phyloP scores from a whole-genome alignment of 2,329 filamentous ascomycete genomes.

The Diaporthe eres region DNA sequence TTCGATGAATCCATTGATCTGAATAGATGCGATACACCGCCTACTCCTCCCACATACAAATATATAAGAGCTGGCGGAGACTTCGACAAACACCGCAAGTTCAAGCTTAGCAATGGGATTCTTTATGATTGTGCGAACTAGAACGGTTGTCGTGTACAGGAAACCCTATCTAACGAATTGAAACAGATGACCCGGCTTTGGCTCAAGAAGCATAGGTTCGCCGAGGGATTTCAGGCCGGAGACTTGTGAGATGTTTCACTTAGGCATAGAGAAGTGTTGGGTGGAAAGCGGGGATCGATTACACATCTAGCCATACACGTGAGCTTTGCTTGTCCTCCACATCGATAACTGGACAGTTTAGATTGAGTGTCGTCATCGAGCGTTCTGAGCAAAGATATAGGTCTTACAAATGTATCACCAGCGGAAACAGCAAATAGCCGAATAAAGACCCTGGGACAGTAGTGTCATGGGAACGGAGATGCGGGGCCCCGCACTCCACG shows the following conservation, averaged over 20 bases:
- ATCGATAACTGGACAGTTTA: not conserved
- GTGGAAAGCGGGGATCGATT: not conserved
- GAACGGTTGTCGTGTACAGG: rapidly evolving
- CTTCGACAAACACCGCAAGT: not conserved
- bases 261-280: not conserved
- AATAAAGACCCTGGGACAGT: not conserved
- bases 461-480: not conserved
- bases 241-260: not conserved
- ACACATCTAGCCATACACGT: not conserved
- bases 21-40: not conserved
- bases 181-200: not conserved
- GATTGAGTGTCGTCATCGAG: slow-evolving; percentile 20
- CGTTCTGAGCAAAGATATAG: not conserved
- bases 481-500: slow-evolving; percentile 17
- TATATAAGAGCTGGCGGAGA: no score
- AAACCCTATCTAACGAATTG: not conserved
- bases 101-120: not conserved
- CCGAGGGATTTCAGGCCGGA: not conserved
- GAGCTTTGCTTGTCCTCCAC: slow-evolving; percentile 15
- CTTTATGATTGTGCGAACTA: not conserved
- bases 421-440: not conserved
- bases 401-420: not conserved
- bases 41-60: no score
- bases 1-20: not conserved
- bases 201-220: not conserved